Conservation (phyloP, 2,329 filamentous ascomycete genomes). For the Colletotrichum endophyticum region DNA sequence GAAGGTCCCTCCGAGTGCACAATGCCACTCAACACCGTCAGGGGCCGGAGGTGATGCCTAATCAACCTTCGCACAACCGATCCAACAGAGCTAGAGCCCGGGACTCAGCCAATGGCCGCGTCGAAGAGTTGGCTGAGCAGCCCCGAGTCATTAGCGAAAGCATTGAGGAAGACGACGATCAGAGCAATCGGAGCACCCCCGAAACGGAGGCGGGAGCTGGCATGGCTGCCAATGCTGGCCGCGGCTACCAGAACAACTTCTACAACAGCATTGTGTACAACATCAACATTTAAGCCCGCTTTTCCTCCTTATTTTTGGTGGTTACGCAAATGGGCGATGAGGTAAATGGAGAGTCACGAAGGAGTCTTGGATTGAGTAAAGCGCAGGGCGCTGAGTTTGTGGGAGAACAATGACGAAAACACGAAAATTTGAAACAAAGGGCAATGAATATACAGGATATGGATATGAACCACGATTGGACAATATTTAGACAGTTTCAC, state of each 20-base stretch:
- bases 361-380: background rate
- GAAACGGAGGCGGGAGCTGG: rapidly evolving
- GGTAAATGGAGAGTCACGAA: background rate
- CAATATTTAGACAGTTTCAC: background rate
- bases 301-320: too few relatives aligned
- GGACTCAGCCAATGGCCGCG: background rate
- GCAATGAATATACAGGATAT: background rate
- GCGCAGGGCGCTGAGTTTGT: too few relatives aligned
- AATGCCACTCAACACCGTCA: too few relatives aligned
- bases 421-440: background rate
- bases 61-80: too few relatives aligned
- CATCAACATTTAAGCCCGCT: background rate
- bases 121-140: background rate
- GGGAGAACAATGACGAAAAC: background rate
- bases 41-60: too few relatives aligned
- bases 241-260: background rate
- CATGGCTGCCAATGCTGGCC: background rate
- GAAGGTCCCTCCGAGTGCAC: too few relatives aligned
- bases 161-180: background rate
- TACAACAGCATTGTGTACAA: background rate
- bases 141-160: background rate
- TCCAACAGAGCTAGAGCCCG: rapidly evolving
- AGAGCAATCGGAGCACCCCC: background rate
- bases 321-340: too few relatives aligned
- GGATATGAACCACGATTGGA: background rate